A percentile compares a stretch with the other conserved stretches of the same genome.
Evolutionary conservation across 306 rosid genomes (phyloP).

Genomic region (Inga laurina): DNA sequence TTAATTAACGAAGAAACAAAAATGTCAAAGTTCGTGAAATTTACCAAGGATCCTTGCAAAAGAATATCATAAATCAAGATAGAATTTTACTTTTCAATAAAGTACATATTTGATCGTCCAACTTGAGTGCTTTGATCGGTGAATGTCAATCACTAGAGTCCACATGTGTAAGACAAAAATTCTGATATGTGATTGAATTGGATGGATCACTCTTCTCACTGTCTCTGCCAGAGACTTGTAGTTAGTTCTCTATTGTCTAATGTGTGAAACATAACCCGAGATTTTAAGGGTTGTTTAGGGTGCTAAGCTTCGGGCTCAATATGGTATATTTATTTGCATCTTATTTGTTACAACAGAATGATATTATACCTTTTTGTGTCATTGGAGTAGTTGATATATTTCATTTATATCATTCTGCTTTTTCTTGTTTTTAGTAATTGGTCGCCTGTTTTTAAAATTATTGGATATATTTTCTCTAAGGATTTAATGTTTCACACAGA

Average conservation of each 20-base stretch:
- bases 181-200: neutral
- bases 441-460: constrained; percentile 1
- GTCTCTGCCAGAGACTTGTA: neutral
- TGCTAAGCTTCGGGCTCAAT: no score
- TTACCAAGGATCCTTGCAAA: no score
- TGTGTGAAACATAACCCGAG: no score
- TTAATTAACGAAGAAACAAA: neutral
- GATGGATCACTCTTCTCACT: neutral
- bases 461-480: constrained; percentile 22
- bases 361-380: neutral
- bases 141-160: no score
- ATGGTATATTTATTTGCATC: no score
- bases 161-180: neutral
- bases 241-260: neutral
- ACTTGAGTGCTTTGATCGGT: no score
- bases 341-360: no score
- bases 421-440: neutral
- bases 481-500: constrained; percentile 56
- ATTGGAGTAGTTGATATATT: constrained; percentile 4
- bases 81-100: no score
- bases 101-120: no score
- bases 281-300: no score
- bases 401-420: neutral
- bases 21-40: neutral
- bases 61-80: no score